Evolutionary conservation across 352 stramenopile genomes (phyloP), one percentile per base, ranked within the genome.

Genomic region (Paralagenidium karlingii): DNA sequence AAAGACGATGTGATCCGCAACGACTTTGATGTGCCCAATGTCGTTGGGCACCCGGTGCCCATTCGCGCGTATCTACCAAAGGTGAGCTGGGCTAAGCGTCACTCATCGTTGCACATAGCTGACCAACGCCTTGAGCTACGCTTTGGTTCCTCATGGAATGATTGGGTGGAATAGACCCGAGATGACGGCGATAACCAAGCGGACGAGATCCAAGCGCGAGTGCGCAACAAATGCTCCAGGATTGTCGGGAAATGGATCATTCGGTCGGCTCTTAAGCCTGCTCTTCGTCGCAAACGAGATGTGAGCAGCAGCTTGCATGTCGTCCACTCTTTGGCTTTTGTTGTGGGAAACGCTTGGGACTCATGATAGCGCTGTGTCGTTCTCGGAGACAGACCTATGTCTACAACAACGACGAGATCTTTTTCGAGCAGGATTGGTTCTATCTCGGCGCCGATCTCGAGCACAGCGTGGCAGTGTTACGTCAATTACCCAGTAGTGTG

Each of bases 401-500:
- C 18, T 84, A 87, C 58, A 88, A 85, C 55, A 78, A 75, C 41
- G 70, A 85, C 39, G 74, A 88, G 45, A 58, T 88, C n/a, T 88
- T 78, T 43, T 45, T 88, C 11, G 70, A 88, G 58, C 74, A 88
- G 36, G 74, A 88, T 51, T 85, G 74, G 74, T 88, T 88, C 53
- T 88, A 88, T 33, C 45, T 88, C 5, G 69, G 66, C 15, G 70
- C 74, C 0, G 74, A 85, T 43, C 74, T 61, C 13, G 73, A 84
- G 28, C 58, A 60, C 8, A 60, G 61, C 9, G 24, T 70, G n/a
- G 74, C 74, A 0, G 68, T 88, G 9, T 45, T 88, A 18, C 68
- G 74, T 0, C 68, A 85, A 31, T 36, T 85, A 7, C 68, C 70
- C 5, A 47, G 58, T 16, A 32, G 21, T 40, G 37, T 46, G 20